phyloP scores from a whole-genome alignment of 2,329 filamentous ascomycete genomes.

The Beauveria caledonica region DNA sequence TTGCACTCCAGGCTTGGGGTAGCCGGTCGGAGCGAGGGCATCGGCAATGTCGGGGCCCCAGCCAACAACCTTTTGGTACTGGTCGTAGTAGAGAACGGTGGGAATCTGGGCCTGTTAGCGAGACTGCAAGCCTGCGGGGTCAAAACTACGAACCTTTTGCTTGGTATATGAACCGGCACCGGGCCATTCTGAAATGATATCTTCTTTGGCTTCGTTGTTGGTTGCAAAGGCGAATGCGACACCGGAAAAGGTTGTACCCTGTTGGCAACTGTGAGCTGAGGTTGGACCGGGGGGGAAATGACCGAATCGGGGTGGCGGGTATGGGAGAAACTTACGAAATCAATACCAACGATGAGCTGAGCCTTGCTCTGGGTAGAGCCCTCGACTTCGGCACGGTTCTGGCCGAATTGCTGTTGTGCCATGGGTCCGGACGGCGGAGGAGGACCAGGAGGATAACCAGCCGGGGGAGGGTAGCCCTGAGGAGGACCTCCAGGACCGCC shows the following conservation, averaged over 20 bases:
- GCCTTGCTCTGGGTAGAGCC: conserved; percentile 86
- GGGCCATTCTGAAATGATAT: conserved; percentile 99
- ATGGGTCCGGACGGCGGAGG: conserved; percentile 30
- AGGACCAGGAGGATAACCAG: conserved; percentile 40
- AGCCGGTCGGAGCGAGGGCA: conserved; percentile 90
- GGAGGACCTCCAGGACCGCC: conserved; percentile 35
- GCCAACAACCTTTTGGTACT: conserved; percentile 98
- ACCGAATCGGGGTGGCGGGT: neutral
- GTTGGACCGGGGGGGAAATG: no score
- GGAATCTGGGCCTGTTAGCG: conserved; percentile 60
- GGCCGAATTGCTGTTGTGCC: conserved; percentile 36
- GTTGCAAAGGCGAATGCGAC: conserved; percentile 96
- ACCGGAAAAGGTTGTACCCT: conserved; percentile 97
- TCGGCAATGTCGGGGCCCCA: conserved; percentile 98
- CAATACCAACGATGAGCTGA: conserved; percentile 96
- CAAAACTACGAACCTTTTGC: conserved; percentile 64
- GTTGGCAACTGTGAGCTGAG: conserved; percentile 13
- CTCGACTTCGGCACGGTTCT: conserved; percentile 66
- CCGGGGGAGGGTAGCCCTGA: conserved; percentile 36
- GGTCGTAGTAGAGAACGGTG: conserved; percentile 98
- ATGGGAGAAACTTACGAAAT: conserved; percentile 63
- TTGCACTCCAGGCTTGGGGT: conserved; percentile 94
- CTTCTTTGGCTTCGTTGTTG: conserved; percentile 94
- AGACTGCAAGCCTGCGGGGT: neutral
- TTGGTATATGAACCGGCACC: conserved; percentile 96